Base-by-base conservation (phyloP, 2,329 filamentous ascomycete genomes). In the Trichoderma sp. region DNA sequence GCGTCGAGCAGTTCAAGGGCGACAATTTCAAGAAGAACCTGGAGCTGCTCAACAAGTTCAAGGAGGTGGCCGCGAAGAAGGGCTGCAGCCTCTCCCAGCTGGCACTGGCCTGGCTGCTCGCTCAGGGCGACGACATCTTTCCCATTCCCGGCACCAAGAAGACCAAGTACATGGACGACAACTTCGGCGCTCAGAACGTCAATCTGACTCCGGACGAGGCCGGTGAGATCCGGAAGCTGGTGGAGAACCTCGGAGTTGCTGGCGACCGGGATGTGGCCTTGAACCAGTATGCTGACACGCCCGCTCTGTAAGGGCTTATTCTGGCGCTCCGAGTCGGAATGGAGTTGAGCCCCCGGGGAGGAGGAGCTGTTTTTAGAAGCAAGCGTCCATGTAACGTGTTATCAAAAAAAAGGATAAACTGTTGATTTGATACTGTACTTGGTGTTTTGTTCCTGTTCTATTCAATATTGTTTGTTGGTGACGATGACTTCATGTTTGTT, bases 61-160 rank as follows among this genome's bases (percentile, higher is more conserved):
- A 83, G 5, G 83, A 80, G 6, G 79, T 92, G 3, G 90, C 89
- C 0, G 83, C 86, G 59, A 84, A 83, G 76, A 92, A 93, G 82
- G 86, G 80, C 4, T 86, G 85, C 69, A 91, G 91, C 0, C 78
- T 89, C 0, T 86, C 86, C 1, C 88, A 94, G 80, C 80, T 94
- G 31, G 88, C 89, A 1, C 84, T 93, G 27, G 91, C 91, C 0
- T 93, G 91, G 91, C 78, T 93, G 72, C 79, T 91, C 76, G 87
- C 87, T 3, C 90, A 93, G 78, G 89, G 89, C 0, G 85, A 88
- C 3, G 89, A 92, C 78, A 85, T 93, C 66, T 88, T 91, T 78
- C 89, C 92, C 0, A 93, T 89, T 66, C 88, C 86, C 0, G 88
- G 87, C 1, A 89, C 87, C 0, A 88, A 86, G 80, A 86, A 81